Base-by-base conservation (phyloP, 257 asterid species). In the Solanum virginianum region DNA sequence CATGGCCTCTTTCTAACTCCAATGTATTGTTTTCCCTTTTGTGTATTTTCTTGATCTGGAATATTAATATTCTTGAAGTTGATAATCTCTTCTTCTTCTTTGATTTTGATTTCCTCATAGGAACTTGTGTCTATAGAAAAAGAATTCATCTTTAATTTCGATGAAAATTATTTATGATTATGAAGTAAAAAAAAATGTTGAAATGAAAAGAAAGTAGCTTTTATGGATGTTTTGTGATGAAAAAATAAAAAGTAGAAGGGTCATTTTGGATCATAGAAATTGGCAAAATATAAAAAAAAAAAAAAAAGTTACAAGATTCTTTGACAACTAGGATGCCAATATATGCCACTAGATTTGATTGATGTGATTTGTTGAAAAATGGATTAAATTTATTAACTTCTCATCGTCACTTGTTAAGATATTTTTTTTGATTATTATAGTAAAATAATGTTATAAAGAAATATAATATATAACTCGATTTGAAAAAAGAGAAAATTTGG, bases 1-100 rank as follows among this genome's bases (percentile, higher is more conserved):
- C 87, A 85, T 60, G 87, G 87, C 24, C 87, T 65, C n/a, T 85
- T 85, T 62, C 87, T 13, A 18, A 77, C 87, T 0, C 87, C 87
- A 17, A 60, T 77, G 8, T 77, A 85, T 29, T 62, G 63, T 54
- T 72, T 71, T 17, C 9, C 54, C 80, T 43, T 71, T 41, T 71
- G 80, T 41, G 55, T 71, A 17, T 71, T 71, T 71, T 71, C 80
- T 71, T 26, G 20, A 63, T 71, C 80, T 69, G 4, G 26, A 36
- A 26, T 32, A 65, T 1, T 8, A 45, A 1, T 5, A 62, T 36
- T 17, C 2, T 39, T 18, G 79, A 70, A 70, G 47, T 26, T 36
- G 3, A 43, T 20, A 71, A 71, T 43, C 36, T 71, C 80, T 71
- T 71, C 80, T 71, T 41, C 80, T 41, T 41, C 80, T 70, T 70